Conservation (phyloP, 2,329 filamentous ascomycete genomes). For the Aspergillus ochraceoroseus region DNA sequence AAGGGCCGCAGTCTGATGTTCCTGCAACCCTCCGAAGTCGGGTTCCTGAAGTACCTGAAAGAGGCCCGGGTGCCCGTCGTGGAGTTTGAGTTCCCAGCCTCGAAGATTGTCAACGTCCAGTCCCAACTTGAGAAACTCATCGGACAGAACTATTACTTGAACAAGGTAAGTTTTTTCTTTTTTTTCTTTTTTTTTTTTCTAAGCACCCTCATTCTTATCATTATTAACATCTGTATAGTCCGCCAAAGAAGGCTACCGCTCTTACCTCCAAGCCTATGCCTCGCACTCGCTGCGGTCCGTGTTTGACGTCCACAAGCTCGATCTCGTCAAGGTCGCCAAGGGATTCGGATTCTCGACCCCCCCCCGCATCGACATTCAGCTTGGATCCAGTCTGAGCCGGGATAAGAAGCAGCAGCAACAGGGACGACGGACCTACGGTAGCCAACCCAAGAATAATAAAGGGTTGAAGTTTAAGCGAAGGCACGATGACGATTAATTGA, state of each 20-base stretch:
- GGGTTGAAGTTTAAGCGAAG: constrained; percentile 53
- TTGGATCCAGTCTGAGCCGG: constrained; percentile 70
- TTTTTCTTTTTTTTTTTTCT: neutral
- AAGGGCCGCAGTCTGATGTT: constrained; percentile 91
- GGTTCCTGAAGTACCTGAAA: constrained; percentile 87
- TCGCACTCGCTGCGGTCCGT: constrained; percentile 77
- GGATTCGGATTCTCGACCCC: constrained; percentile 74
- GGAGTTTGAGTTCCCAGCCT: constrained; percentile 89
- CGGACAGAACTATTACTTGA: constrained; percentile 91
- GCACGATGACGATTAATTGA: constrained; percentile 30
- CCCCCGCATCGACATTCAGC: constrained; percentile 70
- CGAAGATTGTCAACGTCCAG: constrained; percentile 87
- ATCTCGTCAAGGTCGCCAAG: constrained; percentile 78
- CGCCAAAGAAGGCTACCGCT: constrained; percentile 70
- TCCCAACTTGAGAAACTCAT: constrained; percentile 92
- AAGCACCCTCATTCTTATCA: constrained; percentile 11
- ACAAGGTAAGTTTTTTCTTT: constrained; percentile 57
- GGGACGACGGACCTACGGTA: constrained; percentile 67
- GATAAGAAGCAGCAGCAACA: constrained; percentile 61
- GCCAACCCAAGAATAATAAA: constrained; percentile 64
- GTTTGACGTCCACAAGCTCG: constrained; percentile 76
- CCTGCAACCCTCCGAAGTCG: constrained; percentile 84
- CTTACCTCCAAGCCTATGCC: constrained; percentile 92
- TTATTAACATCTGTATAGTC: constrained; percentile 47
- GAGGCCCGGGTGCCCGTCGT: constrained; percentile 87